phyloP scores from a whole-genome alignment of 1,284 basidiomycete species.

The Tremellales sp. region DNA sequence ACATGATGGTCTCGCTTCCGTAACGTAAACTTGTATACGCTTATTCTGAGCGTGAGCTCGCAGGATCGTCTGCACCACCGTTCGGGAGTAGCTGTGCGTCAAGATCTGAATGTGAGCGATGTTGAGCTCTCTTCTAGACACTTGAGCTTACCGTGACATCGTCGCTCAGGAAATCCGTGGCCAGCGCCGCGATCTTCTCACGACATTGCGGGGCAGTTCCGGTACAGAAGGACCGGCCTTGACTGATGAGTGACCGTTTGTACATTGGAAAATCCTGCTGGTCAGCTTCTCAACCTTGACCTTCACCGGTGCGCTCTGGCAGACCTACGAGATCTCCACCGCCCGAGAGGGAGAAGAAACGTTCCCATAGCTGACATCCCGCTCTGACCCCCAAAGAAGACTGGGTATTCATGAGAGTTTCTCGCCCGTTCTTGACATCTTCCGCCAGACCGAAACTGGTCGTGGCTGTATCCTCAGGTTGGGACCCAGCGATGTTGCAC shows the following conservation, averaged over 20 bases:
- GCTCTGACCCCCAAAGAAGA: constrained; percentile 44
- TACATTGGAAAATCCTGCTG: constrained; percentile 41
- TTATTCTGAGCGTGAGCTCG: constrained; percentile 79
- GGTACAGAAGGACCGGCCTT: constrained; percentile 45
- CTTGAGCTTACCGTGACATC: constrained; percentile 69
- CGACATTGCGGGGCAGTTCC: constrained; percentile 72
- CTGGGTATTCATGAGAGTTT: constrained; percentile 40
- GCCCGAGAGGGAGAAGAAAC: constrained; percentile 40
- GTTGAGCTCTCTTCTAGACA: not conserved
- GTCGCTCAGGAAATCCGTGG: constrained; percentile 88
- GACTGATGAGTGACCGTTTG: constrained; percentile 40
- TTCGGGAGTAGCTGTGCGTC: constrained; percentile 92
- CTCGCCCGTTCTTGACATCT: constrained; percentile 38
- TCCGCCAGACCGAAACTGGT: constrained; percentile 43
- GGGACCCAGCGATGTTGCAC: not conserved
- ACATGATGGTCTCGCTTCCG: constrained; percentile 51
- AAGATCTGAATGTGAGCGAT: constrained; percentile 61
- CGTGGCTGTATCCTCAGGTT: constrained; percentile 25
- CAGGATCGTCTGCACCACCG: constrained; percentile 89
- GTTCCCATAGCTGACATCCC: constrained; percentile 48
- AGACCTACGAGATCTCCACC: constrained; percentile 28
- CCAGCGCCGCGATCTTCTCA: constrained; percentile 83
- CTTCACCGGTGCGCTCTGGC: not conserved
- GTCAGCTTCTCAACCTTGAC: not conserved
- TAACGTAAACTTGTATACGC: constrained; percentile 94